Base-by-base conservation (phyloP, 2,329 filamentous ascomycete species). In the Amylocarpus encephaloides region DNA sequence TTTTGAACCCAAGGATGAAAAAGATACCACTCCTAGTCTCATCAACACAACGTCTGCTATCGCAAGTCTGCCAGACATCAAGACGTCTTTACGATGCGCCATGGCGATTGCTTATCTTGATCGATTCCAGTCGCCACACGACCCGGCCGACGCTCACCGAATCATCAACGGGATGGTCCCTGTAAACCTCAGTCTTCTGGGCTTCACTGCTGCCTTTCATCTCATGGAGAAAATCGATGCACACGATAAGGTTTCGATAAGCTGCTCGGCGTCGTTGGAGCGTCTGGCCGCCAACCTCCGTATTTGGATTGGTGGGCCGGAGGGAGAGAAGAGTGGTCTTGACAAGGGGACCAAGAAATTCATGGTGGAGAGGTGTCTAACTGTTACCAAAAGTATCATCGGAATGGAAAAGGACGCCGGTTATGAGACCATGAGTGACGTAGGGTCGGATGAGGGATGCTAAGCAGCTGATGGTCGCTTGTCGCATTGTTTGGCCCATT, bases 401-500 rank as follows among this genome's bases (percentile, higher is more conserved):
- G 79, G 80, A 7, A 82, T 83, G 74, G 75, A 80, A 74, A 79
- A 50, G 40, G 80, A 83, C 58, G 70, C 75, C 1, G 80, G 80
- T 6, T 83, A 83, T 63, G 78, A 72, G 43, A 81, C 73, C 55
- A 76, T 79, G 71, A 76, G 71, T 51, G 77, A 79, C 19, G 58
- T 59, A 22, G 63, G 61, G 35, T 43, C 30, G 18, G 57, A 53
- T 19, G 63, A 60, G 32, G 63, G 59, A 46, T 66, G 62, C 54
- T 63, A 49, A 48, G 15, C 7, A 40, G 11, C n/a, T n/a, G n/a
- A n/a, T n/a, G n/a, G n/a, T n/a, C n/a, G n/a, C n/a, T n/a, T n/a
- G n/a, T n/a, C n/a, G n/a, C n/a, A n/a, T n/a, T 26, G 22, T 26
- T 26, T 26, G 4, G 4, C 22, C 22, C 22, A 26, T 26, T 7